Evolutionary conservation across 106 monocot genomes (phyloP), one percentile per base, ranked within the genome.

Genomic region (Gastrodia elata): DNA sequence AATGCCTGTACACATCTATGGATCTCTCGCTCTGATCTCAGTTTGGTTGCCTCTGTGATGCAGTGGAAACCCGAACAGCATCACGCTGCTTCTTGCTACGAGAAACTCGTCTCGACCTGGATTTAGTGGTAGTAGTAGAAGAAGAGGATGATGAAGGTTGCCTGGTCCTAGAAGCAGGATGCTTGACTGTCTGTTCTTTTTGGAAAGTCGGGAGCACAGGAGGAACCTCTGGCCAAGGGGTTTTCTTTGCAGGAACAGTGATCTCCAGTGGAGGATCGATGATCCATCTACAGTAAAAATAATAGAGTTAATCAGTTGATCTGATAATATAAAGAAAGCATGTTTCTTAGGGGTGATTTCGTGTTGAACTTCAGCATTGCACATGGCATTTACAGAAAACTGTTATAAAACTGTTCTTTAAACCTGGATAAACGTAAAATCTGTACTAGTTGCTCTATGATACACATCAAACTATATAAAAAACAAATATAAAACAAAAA

Each of bases 211-310:
- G 83, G 34, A 81, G 13, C 20, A 76, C 78, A 25, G 75, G 87
- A 57, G 89, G 83, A 48, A 56, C 65, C 69, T 83, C 82, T 26
- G 87, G 88, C 91, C 94, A 94, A 48, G 91, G 88, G 81, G 84
- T 91, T 38, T 67, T 82, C 72, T 88, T 94, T 48, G 91, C 82
- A 41, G 88, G 88, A 55, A 94, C 82, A 24, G 73, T 82, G 44
- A 91, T 77, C 46, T 91, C 88, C 34, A 94, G 36, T 58, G 91
- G 86, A 71, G 90, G 83, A 35, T 91, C 77, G 22, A 94, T 91
- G 22, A 80, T 75, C 94, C 94, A 94, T 71, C 94, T 94, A 82
- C 68, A 88, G 74, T n/a, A n/a, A n/a, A n/a, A n/a, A n/a, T n/a
- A n/a, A 28, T 27, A 15, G 39, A 40, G 14, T 4, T 11, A n/a